Evolutionary conservation across 2,329 filamentous ascomycete species (phyloP), one percentile per base, ranked within the genome.

Genomic region (Talaromyces marneffei): DNA sequence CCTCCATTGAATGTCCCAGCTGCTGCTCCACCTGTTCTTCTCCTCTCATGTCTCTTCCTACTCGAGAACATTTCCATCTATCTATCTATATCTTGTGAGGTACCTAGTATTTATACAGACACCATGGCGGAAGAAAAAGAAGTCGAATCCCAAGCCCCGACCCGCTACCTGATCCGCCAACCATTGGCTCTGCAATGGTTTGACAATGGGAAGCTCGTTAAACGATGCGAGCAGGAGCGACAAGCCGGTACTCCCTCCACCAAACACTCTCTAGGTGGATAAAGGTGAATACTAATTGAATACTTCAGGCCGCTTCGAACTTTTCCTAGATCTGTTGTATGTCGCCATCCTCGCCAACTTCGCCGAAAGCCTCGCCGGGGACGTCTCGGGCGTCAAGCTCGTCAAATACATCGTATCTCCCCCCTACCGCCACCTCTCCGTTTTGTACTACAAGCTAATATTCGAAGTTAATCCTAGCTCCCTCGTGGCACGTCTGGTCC

Each of bases 281-380:
- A 18, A 14, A 25, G 14, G 31, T 0, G n/a, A 31, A 31, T 31
- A 31, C 16, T 50, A 3, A 39, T 16, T 33, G n/a, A 20, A 8
- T 60, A 6, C 33, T 4, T 18, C 40, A 70, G 73, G 72, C 1
- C 77, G 79, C 12, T 82, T 82, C 61, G 79, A 81, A 66, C 74
- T 82, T 33, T 82, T 82, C 63, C 76, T 82, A 1, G 80, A 82
- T 59, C 68, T 82, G 39, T 68, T 82, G 9, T 82, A 79, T 73
- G 78, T 81, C 54, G 78, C 77, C 12, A 80, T 81, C 42, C 72
- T 81, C n/a, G 80, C 79, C 54, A 81, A 79, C 65, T 80, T 82
- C 60, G 79, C 78, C 57, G 79, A 82, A 59, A 74, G 78, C 39
- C 73, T 82, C 16, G 76, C 76, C 27, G 79, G 82, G 62, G 70